These are phyloP conservation scores for Neurospora crassa DNA, from an alignment of 2,329 filamentous ascomycete genomes.

Conservation along the genomic window DNA sequence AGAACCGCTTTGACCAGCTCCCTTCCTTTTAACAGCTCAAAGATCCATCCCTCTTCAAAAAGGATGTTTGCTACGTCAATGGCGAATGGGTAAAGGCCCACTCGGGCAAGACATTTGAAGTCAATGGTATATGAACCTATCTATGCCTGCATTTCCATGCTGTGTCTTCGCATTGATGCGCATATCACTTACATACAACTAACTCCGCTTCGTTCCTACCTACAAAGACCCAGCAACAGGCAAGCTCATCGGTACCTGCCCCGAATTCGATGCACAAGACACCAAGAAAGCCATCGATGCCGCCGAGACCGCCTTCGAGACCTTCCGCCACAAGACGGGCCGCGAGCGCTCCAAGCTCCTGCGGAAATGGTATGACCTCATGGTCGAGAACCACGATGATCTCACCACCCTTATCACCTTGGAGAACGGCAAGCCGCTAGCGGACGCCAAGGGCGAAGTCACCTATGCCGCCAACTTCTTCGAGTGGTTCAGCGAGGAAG, in stretches of 20 bases:
- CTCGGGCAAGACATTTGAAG: conserved; percentile 87
- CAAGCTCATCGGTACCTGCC: conserved; percentile 69
- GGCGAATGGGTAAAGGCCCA: conserved; percentile 82
- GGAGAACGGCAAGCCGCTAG: conserved; percentile 81
- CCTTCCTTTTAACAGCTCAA: conserved; percentile 49
- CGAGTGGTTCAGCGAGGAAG: conserved; percentile 76
- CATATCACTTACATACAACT: conserved; percentile 1
- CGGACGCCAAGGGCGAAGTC: conserved; percentile 65
- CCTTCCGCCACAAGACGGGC: conserved; percentile 62
- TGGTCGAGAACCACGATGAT: conserved; percentile 70
- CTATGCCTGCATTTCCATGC: not conserved
- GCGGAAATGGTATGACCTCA: conserved; percentile 72
- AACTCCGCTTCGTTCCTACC: not conserved
- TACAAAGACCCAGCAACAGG: conserved; percentile 69
- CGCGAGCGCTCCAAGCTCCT: conserved; percentile 67
- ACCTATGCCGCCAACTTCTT: conserved; percentile 66
- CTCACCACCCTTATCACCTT: conserved; percentile 75
- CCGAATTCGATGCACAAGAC: conserved; percentile 74
- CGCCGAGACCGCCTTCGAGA: conserved; percentile 65
- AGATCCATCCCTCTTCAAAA: conserved; percentile 75
- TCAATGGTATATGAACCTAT: conserved; percentile 44
- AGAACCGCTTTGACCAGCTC: not conserved
- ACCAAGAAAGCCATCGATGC: conserved; percentile 73
- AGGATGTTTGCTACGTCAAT: conserved; percentile 75
- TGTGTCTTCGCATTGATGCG: not conserved